phyloP scores from a whole-genome alignment of 2,329 filamentous ascomycete species.

The Sporothrix luriei region DNA sequence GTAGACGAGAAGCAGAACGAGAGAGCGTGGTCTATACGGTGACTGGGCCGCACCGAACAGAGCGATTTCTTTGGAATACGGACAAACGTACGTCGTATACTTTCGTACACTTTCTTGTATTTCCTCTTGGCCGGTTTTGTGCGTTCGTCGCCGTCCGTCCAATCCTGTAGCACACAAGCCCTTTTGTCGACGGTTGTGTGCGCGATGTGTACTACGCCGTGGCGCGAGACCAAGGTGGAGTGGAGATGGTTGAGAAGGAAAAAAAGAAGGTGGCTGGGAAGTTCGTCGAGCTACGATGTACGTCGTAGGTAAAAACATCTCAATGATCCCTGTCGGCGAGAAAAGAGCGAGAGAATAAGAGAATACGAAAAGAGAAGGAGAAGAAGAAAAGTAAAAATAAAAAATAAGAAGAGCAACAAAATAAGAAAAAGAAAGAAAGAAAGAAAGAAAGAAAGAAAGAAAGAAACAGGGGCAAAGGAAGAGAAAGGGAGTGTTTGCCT shows the following conservation, averaged over 20 bases:
- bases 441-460: not conserved
- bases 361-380: not conserved
- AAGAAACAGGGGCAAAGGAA: too few species aligned
- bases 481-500: not conserved
- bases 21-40: not conserved
- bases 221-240: not conserved
- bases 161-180: not conserved
- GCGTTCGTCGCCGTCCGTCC: not conserved
- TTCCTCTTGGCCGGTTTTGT: not conserved
- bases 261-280: conserved; percentile 25
- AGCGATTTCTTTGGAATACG: not conserved
- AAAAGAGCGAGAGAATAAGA: not conserved
- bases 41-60: not conserved
- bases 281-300: not conserved
- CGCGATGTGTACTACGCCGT: not conserved
- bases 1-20: not conserved
- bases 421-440: not conserved
- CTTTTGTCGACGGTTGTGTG: not conserved
- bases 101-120: not conserved
- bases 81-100: too few species aligned
- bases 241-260: not conserved
- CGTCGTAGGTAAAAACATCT: not conserved
- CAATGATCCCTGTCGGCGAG: not conserved
- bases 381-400: not conserved
- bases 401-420: not conserved